Evolutionary conservation across 176 grass and related monocot species (phyloP).

Genomic region (Bonia amplexicaulis): DNA sequence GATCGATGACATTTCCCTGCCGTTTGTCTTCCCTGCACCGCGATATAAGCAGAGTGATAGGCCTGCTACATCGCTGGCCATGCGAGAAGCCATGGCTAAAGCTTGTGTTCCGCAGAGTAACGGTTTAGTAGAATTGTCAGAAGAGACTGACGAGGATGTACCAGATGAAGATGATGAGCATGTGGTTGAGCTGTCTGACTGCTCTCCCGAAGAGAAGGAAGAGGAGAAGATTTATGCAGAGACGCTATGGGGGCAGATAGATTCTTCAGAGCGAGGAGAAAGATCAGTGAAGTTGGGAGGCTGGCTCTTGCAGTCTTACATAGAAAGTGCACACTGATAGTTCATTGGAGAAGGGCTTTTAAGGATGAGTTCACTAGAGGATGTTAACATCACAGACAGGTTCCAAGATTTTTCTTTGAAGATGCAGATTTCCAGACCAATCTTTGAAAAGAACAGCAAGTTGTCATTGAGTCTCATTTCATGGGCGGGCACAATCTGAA

Average conservation of each 20-base stretch:
- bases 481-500: background rate
- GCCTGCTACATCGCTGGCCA: slow-evolving; percentile 65
- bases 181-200: slow-evolving; percentile 45
- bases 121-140: slow-evolving; percentile 17
- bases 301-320: background rate
- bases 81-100: slow-evolving; percentile 58
- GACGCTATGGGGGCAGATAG: slow-evolving; percentile 62
- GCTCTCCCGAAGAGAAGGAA: slow-evolving; percentile 50
- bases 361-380: background rate
- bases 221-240: slow-evolving; percentile 77
- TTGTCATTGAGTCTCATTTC: background rate
- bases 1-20: slow-evolving; percentile 49
- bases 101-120: slow-evolving; percentile 22
- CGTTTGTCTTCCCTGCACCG: slow-evolving; percentile 69
- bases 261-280: slow-evolving; percentile 52
- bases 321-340: background rate
- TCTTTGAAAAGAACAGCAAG: background rate
- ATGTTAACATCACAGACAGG: background rate
- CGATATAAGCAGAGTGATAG: slow-evolving; percentile 56
- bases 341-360: background rate
- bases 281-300: slow-evolving; percentile 1
- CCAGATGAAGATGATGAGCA: slow-evolving; percentile 55
- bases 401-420: slow-evolving; percentile 2
- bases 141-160: slow-evolving; percentile 57
- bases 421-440: background rate